phyloP scores from a whole-genome alignment of 306 rosid genomes.

The Rosa chinensis region DNA sequence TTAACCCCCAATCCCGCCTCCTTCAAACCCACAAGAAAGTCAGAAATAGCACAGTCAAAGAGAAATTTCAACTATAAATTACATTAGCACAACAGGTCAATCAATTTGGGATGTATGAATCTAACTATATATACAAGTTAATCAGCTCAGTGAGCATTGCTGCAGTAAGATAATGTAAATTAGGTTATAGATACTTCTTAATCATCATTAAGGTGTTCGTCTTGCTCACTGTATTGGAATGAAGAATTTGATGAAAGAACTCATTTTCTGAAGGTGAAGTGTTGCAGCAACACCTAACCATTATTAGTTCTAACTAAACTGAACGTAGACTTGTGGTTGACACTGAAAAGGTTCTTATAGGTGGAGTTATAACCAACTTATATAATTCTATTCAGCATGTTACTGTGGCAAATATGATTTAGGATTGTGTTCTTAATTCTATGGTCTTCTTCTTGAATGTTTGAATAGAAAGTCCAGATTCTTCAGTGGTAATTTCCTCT shows the following conservation, averaged over 20 bases:
- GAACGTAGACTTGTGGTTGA: not conserved
- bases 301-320: not conserved
- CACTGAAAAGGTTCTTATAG: not conserved
- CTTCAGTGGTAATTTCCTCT: not conserved
- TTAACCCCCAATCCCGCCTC: not conserved
- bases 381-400: not conserved
- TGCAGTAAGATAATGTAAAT: not conserved
- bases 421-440: constrained; percentile 1
- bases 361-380: constrained; percentile 12
- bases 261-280: constrained; percentile 21
- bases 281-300: constrained; percentile 55
- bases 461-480: not conserved
- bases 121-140: not conserved
- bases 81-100: not conserved
- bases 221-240: constrained; percentile 46
- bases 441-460: constrained; percentile 10
- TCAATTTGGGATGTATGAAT: not conserved
- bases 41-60: not conserved
- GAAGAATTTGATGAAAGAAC: constrained; percentile 26
- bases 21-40: not conserved
- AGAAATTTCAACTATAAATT: not conserved
- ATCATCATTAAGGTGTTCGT: not conserved
- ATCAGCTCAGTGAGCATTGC: constrained; percentile 16
- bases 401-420: constrained; percentile 22
- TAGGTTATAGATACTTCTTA: not conserved